Percentiles rank a stretch among this genome's conserved stretches.
Conservation (phyloP, 768 basidiomycete genomes). For the Lactifluus volemus region DNA sequence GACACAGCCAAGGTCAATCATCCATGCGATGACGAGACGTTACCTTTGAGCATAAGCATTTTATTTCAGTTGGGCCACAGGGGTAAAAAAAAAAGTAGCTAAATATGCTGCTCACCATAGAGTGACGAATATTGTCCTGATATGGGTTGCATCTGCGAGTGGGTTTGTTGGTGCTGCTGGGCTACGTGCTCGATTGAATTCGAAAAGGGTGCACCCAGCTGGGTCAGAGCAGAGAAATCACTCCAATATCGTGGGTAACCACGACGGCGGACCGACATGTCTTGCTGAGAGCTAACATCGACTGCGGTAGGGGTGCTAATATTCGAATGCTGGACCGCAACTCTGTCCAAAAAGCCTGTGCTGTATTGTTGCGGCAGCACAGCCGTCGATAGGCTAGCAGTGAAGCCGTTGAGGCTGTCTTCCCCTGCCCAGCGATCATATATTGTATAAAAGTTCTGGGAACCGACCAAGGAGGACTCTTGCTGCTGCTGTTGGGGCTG, state of each 20-base stretch:
- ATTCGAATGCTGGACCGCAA: slow-evolving; percentile 18
- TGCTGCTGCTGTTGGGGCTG: slow-evolving; percentile 14
- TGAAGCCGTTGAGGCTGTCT: slow-evolving; percentile 23
- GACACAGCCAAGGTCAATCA: neutral
- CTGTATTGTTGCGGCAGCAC: slow-evolving; percentile 70
- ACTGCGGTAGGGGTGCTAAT: neutral
- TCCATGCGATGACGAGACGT: slow-evolving; percentile 1
- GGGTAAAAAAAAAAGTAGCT: too few relatives aligned
- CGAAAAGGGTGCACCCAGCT: slow-evolving; percentile 28
- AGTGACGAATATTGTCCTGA: slow-evolving; percentile 16
- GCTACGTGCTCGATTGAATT: slow-evolving; percentile 10
- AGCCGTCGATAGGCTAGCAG: slow-evolving; percentile 54
- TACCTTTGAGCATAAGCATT: neutral
- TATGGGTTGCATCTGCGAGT: slow-evolving; percentile 11
- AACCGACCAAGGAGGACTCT: neutral
- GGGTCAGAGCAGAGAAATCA: slow-evolving; percentile 28
- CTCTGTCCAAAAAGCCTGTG: slow-evolving; percentile 56
- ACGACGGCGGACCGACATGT: slow-evolving; percentile 8
- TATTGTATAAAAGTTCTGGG: slow-evolving; percentile 25
- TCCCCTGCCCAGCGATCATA: slow-evolving; percentile 42
- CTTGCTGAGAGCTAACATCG: slow-evolving; percentile 2
- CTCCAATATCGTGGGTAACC: slow-evolving; percentile 31
- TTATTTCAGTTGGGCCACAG: neutral
- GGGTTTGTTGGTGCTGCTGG: slow-evolving; percentile 7
- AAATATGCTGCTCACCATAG: slow-evolving; percentile 8